phyloP scores from a whole-genome alignment of 192 early-diverging fungal genomes.

The Coemansia biformis region DNA sequence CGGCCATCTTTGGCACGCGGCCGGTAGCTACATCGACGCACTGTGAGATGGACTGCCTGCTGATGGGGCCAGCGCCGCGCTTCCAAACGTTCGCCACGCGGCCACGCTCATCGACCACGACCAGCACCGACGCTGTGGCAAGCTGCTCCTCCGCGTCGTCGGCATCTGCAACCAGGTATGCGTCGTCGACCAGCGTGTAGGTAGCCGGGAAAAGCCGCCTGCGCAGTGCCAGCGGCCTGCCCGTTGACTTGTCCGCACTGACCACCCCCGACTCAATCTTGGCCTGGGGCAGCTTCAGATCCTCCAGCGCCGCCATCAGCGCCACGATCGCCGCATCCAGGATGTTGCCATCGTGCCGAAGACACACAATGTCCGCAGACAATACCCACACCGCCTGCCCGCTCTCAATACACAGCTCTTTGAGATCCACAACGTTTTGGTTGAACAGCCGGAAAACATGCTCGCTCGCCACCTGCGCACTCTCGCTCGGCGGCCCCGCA shows the following conservation, averaged over 20 bases:
- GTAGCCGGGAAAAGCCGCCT: conserved; percentile 32
- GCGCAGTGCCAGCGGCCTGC: conserved; percentile 5
- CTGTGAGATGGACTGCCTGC: conserved; percentile 15
- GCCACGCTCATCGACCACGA: conserved; percentile 23
- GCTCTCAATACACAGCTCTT: conserved; percentile 67
- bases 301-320: conserved; percentile 68
- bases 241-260: conserved; percentile 40
- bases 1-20: conserved; percentile 11
- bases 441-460: conserved; percentile 66
- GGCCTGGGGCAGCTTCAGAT: conserved; percentile 69
- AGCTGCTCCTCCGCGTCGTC: conserved; percentile 46
- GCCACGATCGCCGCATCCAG: conserved; percentile 81
- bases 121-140: conserved; percentile 19
- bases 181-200: conserved; percentile 35
- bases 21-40: conserved; percentile 19
- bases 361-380: conserved; percentile 82
- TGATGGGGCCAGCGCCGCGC: conserved; percentile 27
- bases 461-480: conserved; percentile 77
- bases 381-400: conserved; percentile 82
- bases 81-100: conserved; percentile 45
- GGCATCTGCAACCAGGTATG: conserved; percentile 42
- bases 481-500: conserved; percentile 77
- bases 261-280: conserved; percentile 65
- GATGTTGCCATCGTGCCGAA: conserved; percentile 87
- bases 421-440: conserved; percentile 21